These are phyloP conservation scores for Lunularia cruciata DNA, from an alignment of 225 moss, liverwort and hornwort genomes.

Conservation along the genomic window DNA sequence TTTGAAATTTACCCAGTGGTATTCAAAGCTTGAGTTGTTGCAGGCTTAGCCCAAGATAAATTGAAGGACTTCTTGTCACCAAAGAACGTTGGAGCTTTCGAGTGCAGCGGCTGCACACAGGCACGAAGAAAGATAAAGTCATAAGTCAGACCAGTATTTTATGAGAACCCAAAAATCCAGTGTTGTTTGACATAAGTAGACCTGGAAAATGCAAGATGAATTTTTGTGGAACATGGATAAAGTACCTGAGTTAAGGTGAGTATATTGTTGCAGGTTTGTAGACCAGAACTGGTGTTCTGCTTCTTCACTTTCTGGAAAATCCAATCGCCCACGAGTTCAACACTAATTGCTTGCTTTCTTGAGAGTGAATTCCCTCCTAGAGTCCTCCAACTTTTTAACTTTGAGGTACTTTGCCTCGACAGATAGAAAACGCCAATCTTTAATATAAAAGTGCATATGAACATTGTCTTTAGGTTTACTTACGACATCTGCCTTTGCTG, in stretches of 20 bases:
- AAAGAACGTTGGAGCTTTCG: constrained; percentile 86
- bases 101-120: constrained; percentile 78
- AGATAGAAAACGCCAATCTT: background rate
- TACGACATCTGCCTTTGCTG: constrained; percentile 87
- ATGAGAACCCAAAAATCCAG: no score
- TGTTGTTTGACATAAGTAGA: background rate
- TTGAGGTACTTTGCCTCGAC: no score
- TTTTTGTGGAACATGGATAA: background rate
- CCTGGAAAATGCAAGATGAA: no score
- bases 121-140: background rate
- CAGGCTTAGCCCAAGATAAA: constrained; percentile 79
- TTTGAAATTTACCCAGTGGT: constrained; percentile 46
- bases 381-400: no score
- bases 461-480: no score
- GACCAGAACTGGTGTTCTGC: constrained; percentile 73
- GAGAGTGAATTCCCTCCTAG: no score
- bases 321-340: no score
- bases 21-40: constrained; percentile 53
- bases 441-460: background rate
- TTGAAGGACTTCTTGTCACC: constrained; percentile 86
- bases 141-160: background rate
- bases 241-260: constrained; percentile 66
- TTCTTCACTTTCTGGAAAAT: constrained; percentile 81
- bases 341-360: no score
- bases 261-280: constrained; percentile 93